Evolutionary conservation across 345 rosid species (phyloP).

Genomic region (Trapa incisa): DNA sequence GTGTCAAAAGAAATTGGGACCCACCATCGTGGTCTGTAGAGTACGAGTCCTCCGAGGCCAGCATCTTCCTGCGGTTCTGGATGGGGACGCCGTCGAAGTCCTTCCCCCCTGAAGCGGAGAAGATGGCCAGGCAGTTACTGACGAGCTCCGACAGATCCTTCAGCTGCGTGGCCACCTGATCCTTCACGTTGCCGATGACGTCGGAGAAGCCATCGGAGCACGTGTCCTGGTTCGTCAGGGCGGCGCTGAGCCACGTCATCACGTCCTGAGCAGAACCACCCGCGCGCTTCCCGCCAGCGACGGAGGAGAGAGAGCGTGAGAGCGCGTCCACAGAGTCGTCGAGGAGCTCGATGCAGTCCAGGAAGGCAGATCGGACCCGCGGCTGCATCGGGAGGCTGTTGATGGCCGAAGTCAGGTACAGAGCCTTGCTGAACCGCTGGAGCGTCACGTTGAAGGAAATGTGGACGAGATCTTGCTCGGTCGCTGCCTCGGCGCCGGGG

Average conservation of each 20-base stretch:
- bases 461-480: constrained; percentile 66
- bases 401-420: constrained; percentile 43
- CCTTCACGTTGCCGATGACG: constrained; percentile 42
- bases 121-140: constrained; percentile 81
- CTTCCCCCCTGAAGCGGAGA: constrained; percentile 28
- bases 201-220: constrained; percentile 72
- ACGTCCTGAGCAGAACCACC: constrained; percentile 26
- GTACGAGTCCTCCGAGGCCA: background rate
- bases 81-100: constrained; percentile 84
- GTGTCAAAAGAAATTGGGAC: too few species aligned
- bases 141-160: constrained; percentile 80
- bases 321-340: constrained; percentile 81
- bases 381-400: constrained; percentile 47
- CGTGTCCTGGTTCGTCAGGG: constrained; percentile 90
- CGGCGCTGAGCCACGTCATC: constrained; percentile 86
- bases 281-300: constrained; percentile 14
- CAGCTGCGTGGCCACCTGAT: constrained; percentile 40
- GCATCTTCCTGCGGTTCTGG: constrained; percentile 58
- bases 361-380: constrained; percentile 61
- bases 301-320: constrained; percentile 46
- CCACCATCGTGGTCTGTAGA: background rate
- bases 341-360: constrained; percentile 76
- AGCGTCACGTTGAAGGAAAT: constrained; percentile 88
- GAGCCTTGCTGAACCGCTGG: constrained; percentile 66
- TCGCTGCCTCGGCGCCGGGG: constrained; percentile 53